phyloP scores from a whole-genome alignment of 1,139 yeast species.

The Debaryomyces fabryi region DNA sequence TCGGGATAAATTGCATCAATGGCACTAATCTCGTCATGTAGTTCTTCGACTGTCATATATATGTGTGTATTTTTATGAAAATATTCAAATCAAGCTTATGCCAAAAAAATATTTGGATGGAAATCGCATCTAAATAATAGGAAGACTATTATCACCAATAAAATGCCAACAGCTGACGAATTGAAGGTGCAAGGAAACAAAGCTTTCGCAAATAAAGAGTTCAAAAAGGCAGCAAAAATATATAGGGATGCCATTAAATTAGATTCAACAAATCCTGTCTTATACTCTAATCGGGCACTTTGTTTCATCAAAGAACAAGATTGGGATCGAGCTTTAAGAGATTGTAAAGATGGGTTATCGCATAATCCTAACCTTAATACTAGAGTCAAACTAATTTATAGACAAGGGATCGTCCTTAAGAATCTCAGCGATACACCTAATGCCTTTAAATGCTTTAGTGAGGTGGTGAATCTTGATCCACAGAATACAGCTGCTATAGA shows the following conservation, averaged over 20 bases:
- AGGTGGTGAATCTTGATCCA: constrained; percentile 52
- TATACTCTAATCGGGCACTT: constrained; percentile 81
- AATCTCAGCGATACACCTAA: constrained; percentile 31
- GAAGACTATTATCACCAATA: not conserved
- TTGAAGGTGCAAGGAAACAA: constrained; percentile 63
- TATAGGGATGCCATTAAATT: constrained; percentile 68
- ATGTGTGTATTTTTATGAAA: not conserved
- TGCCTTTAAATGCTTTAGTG: constrained; percentile 39
- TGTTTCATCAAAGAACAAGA: constrained; percentile 60
- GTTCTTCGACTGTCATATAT: constrained; percentile 52
- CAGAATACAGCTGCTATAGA: constrained; percentile 36
- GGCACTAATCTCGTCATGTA: constrained; percentile 78
- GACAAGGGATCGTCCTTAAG: constrained; percentile 54
- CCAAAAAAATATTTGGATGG: not conserved
- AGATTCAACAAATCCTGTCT: constrained; percentile 60
- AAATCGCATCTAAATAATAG: not conserved
- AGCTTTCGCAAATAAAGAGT: constrained; percentile 60
- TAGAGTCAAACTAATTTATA: constrained; percentile 55
- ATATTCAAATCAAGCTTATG: not conserved
- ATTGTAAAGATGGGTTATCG: constrained; percentile 60
- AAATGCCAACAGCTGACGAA: constrained; percentile 25
- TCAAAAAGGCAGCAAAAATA: constrained; percentile 55
- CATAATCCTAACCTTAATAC: constrained; percentile 36
- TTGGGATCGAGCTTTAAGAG: constrained; percentile 59
- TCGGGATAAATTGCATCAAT: constrained; percentile 90